Base-by-base conservation (phyloP, 495 filamentous ascomycete species). In the Lasiosphaeria hispida region DNA sequence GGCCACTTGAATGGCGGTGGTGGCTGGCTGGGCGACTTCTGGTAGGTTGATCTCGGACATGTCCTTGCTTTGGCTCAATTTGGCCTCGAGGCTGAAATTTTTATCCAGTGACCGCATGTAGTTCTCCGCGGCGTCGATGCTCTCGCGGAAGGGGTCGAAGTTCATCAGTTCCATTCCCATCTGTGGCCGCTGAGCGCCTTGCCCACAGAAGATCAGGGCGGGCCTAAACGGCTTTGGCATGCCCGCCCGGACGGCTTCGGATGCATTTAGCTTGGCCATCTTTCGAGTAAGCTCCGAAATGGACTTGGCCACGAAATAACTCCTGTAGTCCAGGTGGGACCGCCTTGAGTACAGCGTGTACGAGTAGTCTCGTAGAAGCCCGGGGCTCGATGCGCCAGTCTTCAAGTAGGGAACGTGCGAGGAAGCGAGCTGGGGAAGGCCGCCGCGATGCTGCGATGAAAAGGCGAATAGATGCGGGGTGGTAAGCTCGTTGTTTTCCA, bases 1-100 rank as follows among this genome's bases (percentile, higher is more conserved):
- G 5, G 76, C 77, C 18, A 82, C 66, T 55, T 82, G 78, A 6
- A 82, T 53, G n/a, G 72, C 73, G 2, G 77, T 79, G 42, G 72
- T 83, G 33, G 75, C 40, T 5, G 77, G 65, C 53, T 80, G 78
- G n/a, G 48, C 36, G 15, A 59, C 19, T 11, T 23, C 40, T 6
- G 61, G 41, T 10, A 37, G 5, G 43, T 53, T 48, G 30, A 74
- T 72, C 17, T 72, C 53, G 52, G 49, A 44, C 1, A 39, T 17
- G n/a, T 14, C 47, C 10, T 50, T 56, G 44, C 34, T 15, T 7
- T 45, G 33, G 36, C 9, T 13, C 14, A 61, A 30, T n/a, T 51
- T 23, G 0, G 15, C 52, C 9, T 40, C 43, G 40, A 64, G 51
- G 35, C 53, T 35, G 10, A 58, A 40, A 4, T 9, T 36, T 1